These are phyloP conservation scores for Platanthera zijinensis DNA, from an alignment of 106 monocot species.

Conservation along the genomic window DNA sequence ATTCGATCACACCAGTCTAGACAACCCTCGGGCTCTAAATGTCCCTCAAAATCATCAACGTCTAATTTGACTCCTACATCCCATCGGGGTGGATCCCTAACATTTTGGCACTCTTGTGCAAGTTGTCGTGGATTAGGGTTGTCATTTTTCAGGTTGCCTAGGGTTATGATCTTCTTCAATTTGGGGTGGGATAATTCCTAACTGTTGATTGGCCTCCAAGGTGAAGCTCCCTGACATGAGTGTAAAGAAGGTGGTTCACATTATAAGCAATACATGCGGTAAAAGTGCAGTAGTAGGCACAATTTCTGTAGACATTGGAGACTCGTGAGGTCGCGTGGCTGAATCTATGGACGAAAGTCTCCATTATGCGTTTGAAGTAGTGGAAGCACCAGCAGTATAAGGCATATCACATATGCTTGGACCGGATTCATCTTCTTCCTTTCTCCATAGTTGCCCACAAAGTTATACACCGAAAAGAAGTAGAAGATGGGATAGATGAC, in stretches of 20 bases:
- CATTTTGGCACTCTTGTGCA: no score
- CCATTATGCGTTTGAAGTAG: slow-evolving; percentile 85
- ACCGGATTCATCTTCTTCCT: slow-evolving; percentile 53
- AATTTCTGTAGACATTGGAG: slow-evolving; percentile 85
- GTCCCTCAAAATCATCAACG: no score
- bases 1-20: no score
- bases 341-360: slow-evolving; percentile 92
- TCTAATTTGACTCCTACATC: no score
- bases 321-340: slow-evolving; percentile 93
- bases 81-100: no score
- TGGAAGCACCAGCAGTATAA: slow-evolving; percentile 91
- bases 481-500: slow-evolving; percentile 85
- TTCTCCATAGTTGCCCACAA: slow-evolving; percentile 48
- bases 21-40: no score
- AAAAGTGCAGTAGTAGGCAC: slow-evolving; percentile 85
- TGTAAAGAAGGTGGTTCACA: slow-evolving; percentile 75
- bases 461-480: slow-evolving; percentile 76
- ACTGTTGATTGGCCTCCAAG: no score
- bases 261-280: slow-evolving; percentile 76
- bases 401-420: slow-evolving; percentile 82
- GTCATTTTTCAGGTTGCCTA: no score
- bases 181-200: no score
- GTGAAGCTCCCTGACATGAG: slow-evolving; percentile 64
- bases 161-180: no score
- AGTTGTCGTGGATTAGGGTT: no score